phyloP scores from a whole-genome alignment of 2,329 filamentous ascomycete species.

The Epichloe elymi region DNA sequence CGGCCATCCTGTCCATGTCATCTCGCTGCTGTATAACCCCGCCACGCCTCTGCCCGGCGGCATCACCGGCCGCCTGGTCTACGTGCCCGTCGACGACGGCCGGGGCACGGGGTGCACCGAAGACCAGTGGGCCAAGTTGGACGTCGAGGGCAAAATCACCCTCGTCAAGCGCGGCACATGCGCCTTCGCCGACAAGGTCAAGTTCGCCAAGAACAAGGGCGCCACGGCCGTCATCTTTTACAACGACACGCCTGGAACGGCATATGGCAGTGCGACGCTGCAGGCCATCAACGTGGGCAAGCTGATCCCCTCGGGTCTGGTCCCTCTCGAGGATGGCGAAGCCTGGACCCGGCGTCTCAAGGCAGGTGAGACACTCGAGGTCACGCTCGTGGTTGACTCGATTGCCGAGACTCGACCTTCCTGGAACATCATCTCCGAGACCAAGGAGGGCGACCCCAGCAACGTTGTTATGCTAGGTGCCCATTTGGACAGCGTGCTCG shows the following conservation, averaged over 20 bases:
- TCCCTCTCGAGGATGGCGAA: constrained; percentile 18
- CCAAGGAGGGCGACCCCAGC: constrained; percentile 24
- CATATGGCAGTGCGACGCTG: constrained; percentile 35
- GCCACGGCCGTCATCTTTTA: constrained; percentile 40
- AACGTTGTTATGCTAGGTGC: constrained; percentile 28
- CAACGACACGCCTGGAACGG: constrained; percentile 38
- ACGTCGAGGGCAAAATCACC: constrained; percentile 28
- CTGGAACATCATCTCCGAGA: constrained; percentile 29
- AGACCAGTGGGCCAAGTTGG: constrained; percentile 28
- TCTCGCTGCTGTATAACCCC: constrained; percentile 33
- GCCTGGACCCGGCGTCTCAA: constrained; percentile 19
- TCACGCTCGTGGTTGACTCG: constrained; percentile 20
- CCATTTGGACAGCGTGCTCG: constrained; percentile 25
- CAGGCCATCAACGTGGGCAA: constrained; percentile 22
- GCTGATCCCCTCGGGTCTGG: constrained; percentile 20
- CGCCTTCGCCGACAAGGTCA: constrained; percentile 27
- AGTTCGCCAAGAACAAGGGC: constrained; percentile 26
- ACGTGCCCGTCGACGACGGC: constrained; percentile 23
- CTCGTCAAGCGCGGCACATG: constrained; percentile 32
- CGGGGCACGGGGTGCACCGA: constrained; percentile 25
- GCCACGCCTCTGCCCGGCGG: constrained; percentile 26
- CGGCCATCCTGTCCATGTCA: constrained; percentile 28
- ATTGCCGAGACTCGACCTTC: constrained; percentile 18
- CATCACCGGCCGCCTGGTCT: constrained; percentile 20
- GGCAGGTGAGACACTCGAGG: constrained; percentile 16